Percentiles rank a stretch among this genome's conserved stretches.
Conservation (phyloP, 169 alveolate genomes). For the Cryptosporidium viatorum region DNA sequence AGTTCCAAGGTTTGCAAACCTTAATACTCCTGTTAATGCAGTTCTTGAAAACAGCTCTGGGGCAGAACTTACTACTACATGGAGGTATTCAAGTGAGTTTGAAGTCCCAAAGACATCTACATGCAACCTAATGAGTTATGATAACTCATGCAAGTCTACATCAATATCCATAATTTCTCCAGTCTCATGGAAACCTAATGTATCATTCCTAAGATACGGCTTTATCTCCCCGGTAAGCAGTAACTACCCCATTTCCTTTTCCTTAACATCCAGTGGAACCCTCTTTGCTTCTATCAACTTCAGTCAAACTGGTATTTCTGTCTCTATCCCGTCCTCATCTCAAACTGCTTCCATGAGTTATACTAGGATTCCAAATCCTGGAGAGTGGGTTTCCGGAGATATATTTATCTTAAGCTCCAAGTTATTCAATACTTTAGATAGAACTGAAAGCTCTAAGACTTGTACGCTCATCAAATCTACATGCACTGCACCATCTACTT, state of each 20-base stretch:
- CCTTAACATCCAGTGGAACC: slow-evolving; percentile 20
- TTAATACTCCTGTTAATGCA: slow-evolving; percentile 18
- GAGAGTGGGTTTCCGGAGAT: slow-evolving; percentile 67
- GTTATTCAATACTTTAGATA: not conserved
- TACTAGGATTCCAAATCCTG: slow-evolving; percentile 1
- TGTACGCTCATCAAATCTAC: slow-evolving; percentile 27
- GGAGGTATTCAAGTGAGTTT: slow-evolving; percentile 46
- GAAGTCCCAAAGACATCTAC: slow-evolving; percentile 9
- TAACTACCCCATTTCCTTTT: slow-evolving; percentile 35
- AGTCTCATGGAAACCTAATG: slow-evolving; percentile 9
- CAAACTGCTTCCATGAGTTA: slow-evolving; percentile 19
- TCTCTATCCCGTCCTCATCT: slow-evolving; percentile 12
- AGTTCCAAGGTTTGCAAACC: slow-evolving; percentile 33
- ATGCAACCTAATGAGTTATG: slow-evolving; percentile 1
- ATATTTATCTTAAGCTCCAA: slow-evolving; percentile 41
- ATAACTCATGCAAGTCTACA: slow-evolving; percentile 45
- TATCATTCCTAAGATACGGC: slow-evolving; percentile 58
- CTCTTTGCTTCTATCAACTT: slow-evolving; percentile 18
- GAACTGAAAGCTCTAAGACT: not conserved
- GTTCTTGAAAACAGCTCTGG: slow-evolving; percentile 29
- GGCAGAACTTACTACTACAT: slow-evolving; percentile 39
- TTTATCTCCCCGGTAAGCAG: slow-evolving; percentile 32
- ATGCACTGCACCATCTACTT: slow-evolving; percentile 16
- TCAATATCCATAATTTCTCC: slow-evolving; percentile 9
- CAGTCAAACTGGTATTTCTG: slow-evolving; percentile 36